Base-by-base conservation (phyloP, 768 basidiomycete genomes). In the Gyrodon lividus region DNA sequence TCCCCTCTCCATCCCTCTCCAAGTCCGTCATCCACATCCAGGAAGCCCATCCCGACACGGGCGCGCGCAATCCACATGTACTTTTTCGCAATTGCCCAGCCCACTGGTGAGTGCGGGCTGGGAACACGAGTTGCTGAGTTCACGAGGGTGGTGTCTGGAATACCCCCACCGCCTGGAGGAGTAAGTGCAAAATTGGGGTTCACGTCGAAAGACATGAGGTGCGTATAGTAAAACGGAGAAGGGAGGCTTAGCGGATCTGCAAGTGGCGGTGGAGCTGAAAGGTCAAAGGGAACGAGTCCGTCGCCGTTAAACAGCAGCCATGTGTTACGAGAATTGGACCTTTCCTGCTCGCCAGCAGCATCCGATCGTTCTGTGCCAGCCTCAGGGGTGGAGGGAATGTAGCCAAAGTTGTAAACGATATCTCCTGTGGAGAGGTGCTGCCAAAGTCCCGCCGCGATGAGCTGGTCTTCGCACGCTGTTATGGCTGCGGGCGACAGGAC, bases 241-340 rank as follows among this genome's bases (percentile, higher is more conserved):
- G 87, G 87, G 8, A 92, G 76, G 44, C 72, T 75, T 17, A 89
- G 75, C 1, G 84, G 75, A 46, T 83, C 77, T 13, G 70, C 62
- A 17, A 88, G 62, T 2, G 83, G 80, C 3, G 82, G 66, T 4
- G 75, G 72, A 0, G 58, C 62, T 3, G 83, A 81, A 1, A 84
- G 84, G 28, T 66, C 71, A 67, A 82, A 89, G 0, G 84, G 83
- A 22, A 82, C 70, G 28, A 92, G 80, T 22, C 68, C 63, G 17
- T 74, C 58, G 5, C 89, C 90, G 54, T 87, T 79, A 62, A 81
- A 92, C n/a, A 92, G 58, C 17, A 92, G 75, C 90, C 90, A 92
- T 39, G 76, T 77, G 33, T 67, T 63, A n/a, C 60, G 56, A 39
- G 57, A 55, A 13, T 54, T 53, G 30, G 57, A 54, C 3, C 59